Conservation (phyloP, 2,329 filamentous ascomycete genomes). For the Aspergillus sp. region DNA sequence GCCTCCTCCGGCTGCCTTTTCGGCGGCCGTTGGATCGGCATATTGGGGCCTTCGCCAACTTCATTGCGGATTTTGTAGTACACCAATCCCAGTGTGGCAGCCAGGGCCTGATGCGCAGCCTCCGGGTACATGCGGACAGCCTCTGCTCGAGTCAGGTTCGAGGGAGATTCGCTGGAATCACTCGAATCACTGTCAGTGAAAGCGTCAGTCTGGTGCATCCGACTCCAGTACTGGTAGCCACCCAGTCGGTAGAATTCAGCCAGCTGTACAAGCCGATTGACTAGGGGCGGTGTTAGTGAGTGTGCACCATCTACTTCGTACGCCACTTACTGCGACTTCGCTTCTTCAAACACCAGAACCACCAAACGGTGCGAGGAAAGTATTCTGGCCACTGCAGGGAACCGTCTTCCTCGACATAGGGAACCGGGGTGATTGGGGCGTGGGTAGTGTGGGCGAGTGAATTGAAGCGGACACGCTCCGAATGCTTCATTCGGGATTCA, state of each 20-base stretch:
- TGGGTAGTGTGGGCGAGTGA: constrained; percentile 37
- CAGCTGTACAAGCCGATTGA: constrained; percentile 37
- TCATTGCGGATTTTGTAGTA: constrained; percentile 43
- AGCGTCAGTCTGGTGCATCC: constrained; percentile 30
- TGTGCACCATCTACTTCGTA: constrained; percentile 3
- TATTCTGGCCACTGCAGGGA: constrained; percentile 35
- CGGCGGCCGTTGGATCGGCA: constrained; percentile 27
- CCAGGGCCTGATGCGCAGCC: constrained; percentile 39
- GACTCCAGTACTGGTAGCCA: constrained; percentile 39
- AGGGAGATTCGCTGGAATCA: constrained; percentile 36
- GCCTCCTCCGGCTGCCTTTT: constrained; percentile 38
- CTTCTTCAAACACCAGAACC: constrained; percentile 43
- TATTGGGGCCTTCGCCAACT: constrained; percentile 32
- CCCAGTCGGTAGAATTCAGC: constrained; percentile 41
- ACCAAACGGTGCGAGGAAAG: constrained; percentile 39
- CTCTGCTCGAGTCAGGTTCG: constrained; percentile 33
- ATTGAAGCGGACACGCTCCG: constrained; percentile 39
- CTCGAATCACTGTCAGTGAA: constrained; percentile 37
- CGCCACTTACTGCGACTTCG: constrained; percentile 35
- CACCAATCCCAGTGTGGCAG: constrained; percentile 38
- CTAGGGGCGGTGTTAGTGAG: constrained; percentile 22
- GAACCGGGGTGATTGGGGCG: constrained; percentile 37
- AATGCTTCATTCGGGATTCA: constrained; percentile 33
- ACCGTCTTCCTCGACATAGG: constrained; percentile 33
- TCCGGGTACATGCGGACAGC: constrained; percentile 36